Evolutionary conservation across 2,329 filamentous ascomycete genomes (phyloP).

Genomic region (Ophiostoma perfectum): DNA sequence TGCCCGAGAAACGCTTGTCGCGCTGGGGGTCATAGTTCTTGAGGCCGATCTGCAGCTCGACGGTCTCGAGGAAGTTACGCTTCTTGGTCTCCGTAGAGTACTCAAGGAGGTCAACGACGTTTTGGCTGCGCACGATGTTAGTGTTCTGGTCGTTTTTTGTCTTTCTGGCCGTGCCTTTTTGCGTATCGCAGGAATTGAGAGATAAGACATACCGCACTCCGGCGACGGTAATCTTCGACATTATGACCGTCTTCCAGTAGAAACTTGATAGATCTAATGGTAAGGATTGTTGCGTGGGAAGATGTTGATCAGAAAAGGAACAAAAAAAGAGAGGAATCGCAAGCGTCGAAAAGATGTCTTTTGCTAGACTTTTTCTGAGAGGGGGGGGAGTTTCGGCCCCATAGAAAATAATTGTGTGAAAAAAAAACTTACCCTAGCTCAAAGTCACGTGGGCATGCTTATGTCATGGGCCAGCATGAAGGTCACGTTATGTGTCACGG

Average conservation of each 20-base stretch:
- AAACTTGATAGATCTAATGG: constrained; percentile 29
- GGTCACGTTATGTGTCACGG: neutral
- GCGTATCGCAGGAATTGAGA: neutral
- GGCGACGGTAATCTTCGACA: constrained; percentile 58
- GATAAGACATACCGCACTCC: constrained; percentile 34
- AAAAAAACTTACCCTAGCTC: constrained; percentile 9
- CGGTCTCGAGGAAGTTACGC: constrained; percentile 77
- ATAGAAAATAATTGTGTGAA: constrained; percentile 10
- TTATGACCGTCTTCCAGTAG: constrained; percentile 66
- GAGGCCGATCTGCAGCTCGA: constrained; percentile 61
- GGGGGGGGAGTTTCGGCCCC: neutral
- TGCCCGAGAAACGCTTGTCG: constrained; percentile 99
- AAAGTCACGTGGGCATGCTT: neutral
- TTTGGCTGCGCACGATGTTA: constrained; percentile 49
- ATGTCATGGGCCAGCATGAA: neutral
- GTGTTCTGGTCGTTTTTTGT: constrained; percentile 12
- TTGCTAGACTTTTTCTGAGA: constrained; percentile 1
- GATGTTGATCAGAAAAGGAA: neutral
- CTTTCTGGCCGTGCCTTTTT: neutral
- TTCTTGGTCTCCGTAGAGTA: constrained; percentile 93
- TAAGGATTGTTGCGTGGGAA: constrained; percentile 29
- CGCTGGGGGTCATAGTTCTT: constrained; percentile 99
- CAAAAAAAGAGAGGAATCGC: neutral
- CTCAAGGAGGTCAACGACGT: constrained; percentile 88
- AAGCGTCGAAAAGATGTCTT: neutral